phyloP scores from a whole-genome alignment of 2,329 filamentous ascomycete genomes.

The Aspergillus melleus region DNA sequence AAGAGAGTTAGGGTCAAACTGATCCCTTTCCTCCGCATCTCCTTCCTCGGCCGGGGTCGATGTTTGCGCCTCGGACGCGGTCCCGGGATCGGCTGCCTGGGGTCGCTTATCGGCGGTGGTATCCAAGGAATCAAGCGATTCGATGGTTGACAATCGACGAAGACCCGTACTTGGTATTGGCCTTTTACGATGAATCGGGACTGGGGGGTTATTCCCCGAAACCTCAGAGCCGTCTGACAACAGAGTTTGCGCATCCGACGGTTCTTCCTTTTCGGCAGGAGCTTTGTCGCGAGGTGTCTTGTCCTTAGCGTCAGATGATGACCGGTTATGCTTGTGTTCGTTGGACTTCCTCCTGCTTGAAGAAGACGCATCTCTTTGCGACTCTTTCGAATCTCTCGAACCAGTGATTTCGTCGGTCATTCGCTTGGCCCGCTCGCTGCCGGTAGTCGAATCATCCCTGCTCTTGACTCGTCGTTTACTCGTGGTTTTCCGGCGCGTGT shows the following conservation, averaged over 20 bases:
- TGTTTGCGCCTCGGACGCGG: constrained; percentile 27
- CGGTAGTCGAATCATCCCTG: constrained; percentile 16
- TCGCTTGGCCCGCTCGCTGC: constrained; percentile 17
- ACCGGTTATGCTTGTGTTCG: constrained; percentile 14
- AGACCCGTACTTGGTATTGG: constrained; percentile 55
- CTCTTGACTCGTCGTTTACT: constrained; percentile 23
- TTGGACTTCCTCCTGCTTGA: constrained; percentile 14
- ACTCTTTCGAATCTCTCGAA: constrained; percentile 4
- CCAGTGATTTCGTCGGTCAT: constrained; percentile 9
- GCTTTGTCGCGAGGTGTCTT: constrained; percentile 13
- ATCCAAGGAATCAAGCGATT: constrained; percentile 55
- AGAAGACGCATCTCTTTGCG: constrained; percentile 8
- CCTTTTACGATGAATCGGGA: constrained; percentile 44
- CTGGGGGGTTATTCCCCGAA: constrained; percentile 38
- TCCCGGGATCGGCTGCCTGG: constrained; percentile 14
- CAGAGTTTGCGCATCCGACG: constrained; percentile 27
- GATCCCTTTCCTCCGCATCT: constrained; percentile 46
- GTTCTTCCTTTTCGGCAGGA: constrained; percentile 26
- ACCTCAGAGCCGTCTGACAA: constrained; percentile 41
- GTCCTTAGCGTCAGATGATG: constrained; percentile 15
- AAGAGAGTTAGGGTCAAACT: constrained; percentile 46
- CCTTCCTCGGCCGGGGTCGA: constrained; percentile 17
- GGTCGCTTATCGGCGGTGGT: constrained; percentile 27
- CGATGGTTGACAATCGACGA: constrained; percentile 59
- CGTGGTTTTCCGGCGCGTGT: constrained; percentile 26